These are phyloP conservation scores for Glutinoglossum americanum DNA, from an alignment of 495 filamentous ascomycete species.

Conservation along the genomic window DNA sequence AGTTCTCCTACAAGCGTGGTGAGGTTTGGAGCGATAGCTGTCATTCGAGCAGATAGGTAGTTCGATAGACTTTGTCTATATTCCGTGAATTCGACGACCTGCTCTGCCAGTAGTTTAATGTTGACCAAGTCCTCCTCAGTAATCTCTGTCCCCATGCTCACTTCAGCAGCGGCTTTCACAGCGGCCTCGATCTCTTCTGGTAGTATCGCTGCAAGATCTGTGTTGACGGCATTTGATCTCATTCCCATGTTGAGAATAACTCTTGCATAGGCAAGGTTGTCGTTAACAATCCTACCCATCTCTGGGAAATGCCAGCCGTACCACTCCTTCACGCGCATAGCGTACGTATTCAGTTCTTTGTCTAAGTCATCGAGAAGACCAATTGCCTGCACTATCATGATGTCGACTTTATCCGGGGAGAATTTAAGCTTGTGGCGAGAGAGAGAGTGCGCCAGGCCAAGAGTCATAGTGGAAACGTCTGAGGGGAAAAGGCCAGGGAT, in stretches of 20 bases:
- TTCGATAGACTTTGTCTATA: conserved; percentile 71
- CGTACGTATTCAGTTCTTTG: conserved; percentile 96
- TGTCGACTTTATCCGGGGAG: conserved; percentile 95
- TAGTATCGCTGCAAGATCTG: conserved; percentile 77
- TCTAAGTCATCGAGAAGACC: conserved; percentile 85
- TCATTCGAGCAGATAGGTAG: conserved; percentile 86
- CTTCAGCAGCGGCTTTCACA: conserved; percentile 83
- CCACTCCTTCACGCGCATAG: conserved; percentile 99
- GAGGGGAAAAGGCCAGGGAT: conserved; percentile 73
- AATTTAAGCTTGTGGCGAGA: conserved; percentile 99
- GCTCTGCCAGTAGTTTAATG: conserved; percentile 74
- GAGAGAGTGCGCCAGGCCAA: conserved; percentile 90
- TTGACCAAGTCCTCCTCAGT: conserved; percentile 71
- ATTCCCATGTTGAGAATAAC: conserved; percentile 78
- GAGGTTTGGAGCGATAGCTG: conserved; percentile 88
- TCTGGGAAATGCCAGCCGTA: conserved; percentile 99
- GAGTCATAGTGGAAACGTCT: conserved; percentile 75
- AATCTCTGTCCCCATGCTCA: conserved; percentile 98
- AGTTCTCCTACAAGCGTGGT: conserved; percentile 86
- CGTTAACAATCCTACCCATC: conserved; percentile 87
- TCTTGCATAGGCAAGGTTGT: conserved; percentile 85
- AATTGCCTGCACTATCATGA: conserved; percentile 97
- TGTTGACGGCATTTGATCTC: conserved; percentile 47
- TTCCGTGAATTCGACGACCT: conserved; percentile 77
- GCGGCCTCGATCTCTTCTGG: conserved; percentile 88